Percentiles rank a stretch among this genome's conserved stretches.
Conservation (phyloP, 768 basidiomycete species). For the Podaxis sp. region DNA sequence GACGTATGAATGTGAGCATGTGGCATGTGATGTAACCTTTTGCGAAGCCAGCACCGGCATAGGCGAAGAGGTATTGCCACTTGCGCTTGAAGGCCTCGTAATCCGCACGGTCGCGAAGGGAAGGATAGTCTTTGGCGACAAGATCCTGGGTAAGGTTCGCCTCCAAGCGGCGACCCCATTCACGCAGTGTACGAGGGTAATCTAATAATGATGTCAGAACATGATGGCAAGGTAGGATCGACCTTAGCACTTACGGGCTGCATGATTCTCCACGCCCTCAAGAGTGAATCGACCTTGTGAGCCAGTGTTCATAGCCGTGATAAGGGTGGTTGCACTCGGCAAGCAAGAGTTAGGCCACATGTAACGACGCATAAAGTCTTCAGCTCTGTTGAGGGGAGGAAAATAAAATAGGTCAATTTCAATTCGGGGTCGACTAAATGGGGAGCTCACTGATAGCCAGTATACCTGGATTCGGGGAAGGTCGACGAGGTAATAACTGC, state of each 20-base stretch:
- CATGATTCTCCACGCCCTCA: conserved; percentile 83
- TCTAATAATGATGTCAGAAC: conserved; percentile 35
- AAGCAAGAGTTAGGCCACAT: conserved; percentile 91
- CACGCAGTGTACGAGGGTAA: conserved; percentile 90
- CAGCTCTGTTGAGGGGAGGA: conserved; percentile 42
- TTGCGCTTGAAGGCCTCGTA: conserved; percentile 76
- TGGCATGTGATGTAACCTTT: conserved; percentile 83
- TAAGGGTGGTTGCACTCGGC: conserved; percentile 81
- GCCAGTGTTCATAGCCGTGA: conserved; percentile 67
- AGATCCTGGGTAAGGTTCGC: conserved; percentile 59
- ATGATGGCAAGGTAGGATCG: not conserved
- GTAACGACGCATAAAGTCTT: conserved; percentile 85
- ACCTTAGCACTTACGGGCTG: conserved; percentile 54
- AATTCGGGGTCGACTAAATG: not conserved
- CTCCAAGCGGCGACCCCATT: conserved; percentile 83
- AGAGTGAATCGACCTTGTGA: conserved; percentile 79
- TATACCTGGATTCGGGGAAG: conserved; percentile 69
- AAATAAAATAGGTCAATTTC: conserved; percentile 5
- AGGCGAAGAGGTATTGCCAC: conserved; percentile 84
- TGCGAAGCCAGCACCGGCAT: conserved; percentile 77
- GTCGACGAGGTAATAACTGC: conserved; percentile 70
- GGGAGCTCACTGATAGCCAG: conserved; percentile 63
- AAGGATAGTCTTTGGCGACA: conserved; percentile 59
- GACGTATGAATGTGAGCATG: conserved; percentile 74
- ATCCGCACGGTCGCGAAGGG: conserved; percentile 51